phyloP scores from a whole-genome alignment of 2,329 filamentous ascomycete species.

The Harringtonia aguacate region DNA sequence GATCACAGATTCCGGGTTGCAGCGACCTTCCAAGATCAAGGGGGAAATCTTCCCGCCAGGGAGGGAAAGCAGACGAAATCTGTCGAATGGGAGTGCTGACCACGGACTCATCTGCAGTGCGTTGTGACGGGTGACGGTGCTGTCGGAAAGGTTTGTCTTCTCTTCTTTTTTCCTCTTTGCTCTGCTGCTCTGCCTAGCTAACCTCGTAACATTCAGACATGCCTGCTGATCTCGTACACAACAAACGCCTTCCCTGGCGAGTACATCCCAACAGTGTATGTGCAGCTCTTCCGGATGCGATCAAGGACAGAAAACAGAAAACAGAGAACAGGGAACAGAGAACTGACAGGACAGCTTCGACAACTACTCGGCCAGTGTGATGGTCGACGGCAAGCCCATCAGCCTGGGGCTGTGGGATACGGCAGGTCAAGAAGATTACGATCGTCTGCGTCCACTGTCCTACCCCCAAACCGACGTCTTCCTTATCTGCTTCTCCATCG shows the following conservation, averaged over 20 bases:
- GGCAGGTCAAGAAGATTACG: conserved; percentile 96
- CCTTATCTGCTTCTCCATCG: conserved; percentile 96
- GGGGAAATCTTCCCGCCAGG: too few relatives aligned
- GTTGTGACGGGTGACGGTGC: conserved; percentile 99
- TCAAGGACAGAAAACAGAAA: too few relatives aligned
- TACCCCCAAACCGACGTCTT: conserved; percentile 99
- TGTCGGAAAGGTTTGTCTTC: conserved; percentile 78
- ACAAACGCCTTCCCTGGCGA: conserved; percentile 99
- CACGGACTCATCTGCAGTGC: conserved; percentile 52
- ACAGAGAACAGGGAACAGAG: too few relatives aligned
- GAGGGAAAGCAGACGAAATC: neutral
- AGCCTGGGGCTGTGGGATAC: conserved; percentile 98
- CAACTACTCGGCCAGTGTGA: conserved; percentile 98
- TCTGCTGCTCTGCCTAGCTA: neutral
- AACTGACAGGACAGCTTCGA: conserved; percentile 57
- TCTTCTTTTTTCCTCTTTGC: neutral
- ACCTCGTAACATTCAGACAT: conserved; percentile 53
- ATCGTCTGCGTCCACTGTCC: conserved; percentile 84
- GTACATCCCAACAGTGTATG: conserved; percentile 97
- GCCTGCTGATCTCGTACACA: conserved; percentile 97
- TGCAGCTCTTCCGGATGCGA: too few relatives aligned
- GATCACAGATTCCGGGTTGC: too few relatives aligned
- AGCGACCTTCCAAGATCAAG: too few relatives aligned
- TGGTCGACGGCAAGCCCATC: conserved; percentile 97
- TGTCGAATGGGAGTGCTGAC: neutral